A percentile compares a stretch with the other conserved stretches of the same genome.
These are phyloP conservation scores for Sarocladiaceae sp. DNA, from an alignment of 2,329 filamentous ascomycete species.

Conservation along the genomic window DNA sequence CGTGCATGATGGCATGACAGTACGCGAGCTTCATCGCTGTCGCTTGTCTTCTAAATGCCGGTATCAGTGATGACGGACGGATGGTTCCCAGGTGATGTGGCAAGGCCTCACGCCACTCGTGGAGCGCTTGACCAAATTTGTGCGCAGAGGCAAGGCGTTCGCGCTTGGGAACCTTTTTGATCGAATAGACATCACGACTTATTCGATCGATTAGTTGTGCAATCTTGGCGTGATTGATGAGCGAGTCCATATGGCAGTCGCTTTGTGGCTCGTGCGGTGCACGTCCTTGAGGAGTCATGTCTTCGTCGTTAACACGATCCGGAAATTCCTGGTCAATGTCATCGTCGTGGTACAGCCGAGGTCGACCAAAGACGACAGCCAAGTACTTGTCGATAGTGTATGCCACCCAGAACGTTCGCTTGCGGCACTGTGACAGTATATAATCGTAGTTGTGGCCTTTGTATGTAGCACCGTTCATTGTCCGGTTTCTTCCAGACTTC, in stretches of 20 bases:
- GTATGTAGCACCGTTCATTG: neutral
- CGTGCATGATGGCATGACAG: conserved; percentile 49
- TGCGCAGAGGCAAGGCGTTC: conserved; percentile 31
- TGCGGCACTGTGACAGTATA: conserved; percentile 44
- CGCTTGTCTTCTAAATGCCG: conserved; percentile 40
- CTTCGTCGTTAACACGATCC: conserved; percentile 49
- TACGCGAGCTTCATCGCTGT: conserved; percentile 48
- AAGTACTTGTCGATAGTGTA: conserved; percentile 61
- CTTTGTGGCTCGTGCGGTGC: conserved; percentile 20
- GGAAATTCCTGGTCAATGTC: conserved; percentile 59
- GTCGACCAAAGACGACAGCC: conserved; percentile 57
- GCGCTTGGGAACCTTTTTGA: conserved; percentile 25
- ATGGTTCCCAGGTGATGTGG: conserved; percentile 37
- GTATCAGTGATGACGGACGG: conserved; percentile 37
- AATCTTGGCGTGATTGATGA: conserved; percentile 39
- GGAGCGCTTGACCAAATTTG: conserved; percentile 30
- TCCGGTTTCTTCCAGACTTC: conserved; percentile 11
- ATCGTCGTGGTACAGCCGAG: conserved; percentile 55
- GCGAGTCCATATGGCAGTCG: conserved; percentile 44
- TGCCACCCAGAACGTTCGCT: conserved; percentile 55
- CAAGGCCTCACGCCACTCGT: conserved; percentile 30
- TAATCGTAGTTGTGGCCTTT: conserved; percentile 26
- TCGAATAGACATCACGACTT: conserved; percentile 32
- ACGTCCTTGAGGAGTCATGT: conserved; percentile 41
- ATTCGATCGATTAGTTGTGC: conserved; percentile 31